Conservation (phyloP, 768 basidiomycete genomes). For the Galerina sulciceps region DNA sequence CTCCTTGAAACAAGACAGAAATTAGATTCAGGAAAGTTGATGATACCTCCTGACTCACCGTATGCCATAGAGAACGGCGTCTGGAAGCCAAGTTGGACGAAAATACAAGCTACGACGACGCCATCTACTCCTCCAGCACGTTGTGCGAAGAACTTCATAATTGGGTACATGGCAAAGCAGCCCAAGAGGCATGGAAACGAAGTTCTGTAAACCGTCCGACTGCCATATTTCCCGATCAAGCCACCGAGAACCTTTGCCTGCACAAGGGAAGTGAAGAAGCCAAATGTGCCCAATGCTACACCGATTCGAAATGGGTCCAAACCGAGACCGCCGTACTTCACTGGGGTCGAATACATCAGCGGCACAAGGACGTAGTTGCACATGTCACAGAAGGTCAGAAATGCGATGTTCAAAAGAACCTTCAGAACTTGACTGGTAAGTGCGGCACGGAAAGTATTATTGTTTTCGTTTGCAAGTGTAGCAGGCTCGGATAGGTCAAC, state of each 20-base stretch:
- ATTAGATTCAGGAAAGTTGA: neutral
- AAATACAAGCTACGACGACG: constrained; percentile 32
- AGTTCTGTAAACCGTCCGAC: constrained; percentile 50
- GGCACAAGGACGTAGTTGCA: constrained; percentile 39
- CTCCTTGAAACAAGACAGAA: constrained; percentile 37
- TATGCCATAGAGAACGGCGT: constrained; percentile 35
- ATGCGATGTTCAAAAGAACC: constrained; percentile 35
- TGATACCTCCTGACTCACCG: constrained; percentile 29
- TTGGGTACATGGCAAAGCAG: constrained; percentile 35
- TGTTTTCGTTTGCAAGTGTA: constrained; percentile 9
- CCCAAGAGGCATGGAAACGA: constrained; percentile 32
- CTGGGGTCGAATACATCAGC: constrained; percentile 60
- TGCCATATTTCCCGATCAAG: constrained; percentile 56
- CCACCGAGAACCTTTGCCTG: constrained; percentile 58
- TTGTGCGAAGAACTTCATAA: constrained; percentile 36
- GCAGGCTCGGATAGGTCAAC: no score
- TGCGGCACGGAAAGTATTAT: constrained; percentile 21
- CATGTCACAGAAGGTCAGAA: constrained; percentile 44
- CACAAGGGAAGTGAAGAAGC: constrained; percentile 52
- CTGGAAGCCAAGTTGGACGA: constrained; percentile 35
- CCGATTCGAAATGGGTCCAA: constrained; percentile 68
- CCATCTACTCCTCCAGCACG: constrained; percentile 36
- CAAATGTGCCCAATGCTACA: constrained; percentile 45
- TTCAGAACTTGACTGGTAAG: constrained; percentile 34
- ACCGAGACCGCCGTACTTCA: constrained; percentile 66